phyloP scores from a whole-genome alignment of 306 rosid genomes.

The Cucurbita argyrosperma region DNA sequence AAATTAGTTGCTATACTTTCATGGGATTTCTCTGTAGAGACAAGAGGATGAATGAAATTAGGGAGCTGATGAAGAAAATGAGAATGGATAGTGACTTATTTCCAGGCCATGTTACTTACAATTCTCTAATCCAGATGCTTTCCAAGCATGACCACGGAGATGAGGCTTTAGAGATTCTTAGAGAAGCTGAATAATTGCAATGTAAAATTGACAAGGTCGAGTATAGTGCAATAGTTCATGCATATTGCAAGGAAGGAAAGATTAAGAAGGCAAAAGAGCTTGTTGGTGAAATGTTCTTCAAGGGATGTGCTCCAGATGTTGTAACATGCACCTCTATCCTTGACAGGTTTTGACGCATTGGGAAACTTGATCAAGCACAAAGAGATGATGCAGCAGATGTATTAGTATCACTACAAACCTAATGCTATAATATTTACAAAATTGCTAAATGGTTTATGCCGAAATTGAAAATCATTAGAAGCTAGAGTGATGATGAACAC shows the following conservation, averaged over 20 bases:
- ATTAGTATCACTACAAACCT: too few species aligned
- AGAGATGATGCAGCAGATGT: slow-evolving; percentile 20
- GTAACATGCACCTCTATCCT: slow-evolving; percentile 69
- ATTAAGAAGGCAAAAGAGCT: slow-evolving; percentile 52
- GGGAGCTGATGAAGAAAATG: slow-evolving; percentile 48
- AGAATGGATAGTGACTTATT: slow-evolving; percentile 27
- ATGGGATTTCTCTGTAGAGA: slow-evolving; percentile 63
- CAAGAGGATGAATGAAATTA: slow-evolving; percentile 44
- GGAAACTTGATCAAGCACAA: slow-evolving; percentile 67
- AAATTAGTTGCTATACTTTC: slow-evolving; percentile 71
- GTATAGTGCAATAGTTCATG: slow-evolving; percentile 66
- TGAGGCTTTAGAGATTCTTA: slow-evolving; percentile 50
- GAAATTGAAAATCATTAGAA: too few species aligned
- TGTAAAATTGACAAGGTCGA: slow-evolving; percentile 66
- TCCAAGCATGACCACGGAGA: slow-evolving; percentile 65
- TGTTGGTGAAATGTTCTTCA: slow-evolving; percentile 50
- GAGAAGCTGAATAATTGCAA: slow-evolving; percentile 63
- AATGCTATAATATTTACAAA: too few species aligned
- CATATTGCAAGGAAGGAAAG: slow-evolving; percentile 54
- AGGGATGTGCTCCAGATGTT: slow-evolving; percentile 72
- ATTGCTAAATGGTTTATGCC: too few species aligned
- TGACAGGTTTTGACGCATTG: slow-evolving; percentile 57
- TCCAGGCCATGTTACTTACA: slow-evolving; percentile 74
- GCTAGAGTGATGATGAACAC: slow-evolving; percentile 24
- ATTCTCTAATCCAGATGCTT: slow-evolving; percentile 52